These are phyloP conservation scores for Tetrastigma voinierianum DNA, from an alignment of 164 flowering plant genomes.

Conservation along the genomic window DNA sequence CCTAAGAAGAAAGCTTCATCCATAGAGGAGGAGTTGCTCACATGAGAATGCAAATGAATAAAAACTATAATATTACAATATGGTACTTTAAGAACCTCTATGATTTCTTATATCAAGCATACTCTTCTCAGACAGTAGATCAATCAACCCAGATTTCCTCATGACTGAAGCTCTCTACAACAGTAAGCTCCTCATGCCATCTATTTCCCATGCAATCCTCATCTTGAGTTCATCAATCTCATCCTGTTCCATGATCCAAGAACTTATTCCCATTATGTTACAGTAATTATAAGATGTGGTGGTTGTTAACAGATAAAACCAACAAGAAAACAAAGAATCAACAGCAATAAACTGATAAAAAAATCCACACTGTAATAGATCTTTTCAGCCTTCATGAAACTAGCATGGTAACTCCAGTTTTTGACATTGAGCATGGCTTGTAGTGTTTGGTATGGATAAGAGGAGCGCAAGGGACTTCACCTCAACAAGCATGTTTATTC, in stretches of 20 bases:
- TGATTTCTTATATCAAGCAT: conserved; percentile 10
- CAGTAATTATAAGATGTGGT: too few species aligned
- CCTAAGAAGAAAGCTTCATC: not conserved
- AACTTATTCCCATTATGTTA: too few species aligned
- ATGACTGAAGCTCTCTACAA: conserved; percentile 42
- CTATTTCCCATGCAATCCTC: conserved; percentile 37
- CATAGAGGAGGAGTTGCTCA: not conserved
- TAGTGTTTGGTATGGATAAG: too few species aligned
- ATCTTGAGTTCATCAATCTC: conserved; percentile 34
- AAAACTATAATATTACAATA: not conserved
- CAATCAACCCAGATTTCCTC: conserved; percentile 43
- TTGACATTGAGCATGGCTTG: too few species aligned
- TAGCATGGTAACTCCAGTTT: too few species aligned
- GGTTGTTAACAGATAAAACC: too few species aligned
- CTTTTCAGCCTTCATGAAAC: too few species aligned
- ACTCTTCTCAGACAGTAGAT: conserved; percentile 60
- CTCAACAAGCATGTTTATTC: too few species aligned
- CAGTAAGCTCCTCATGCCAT: conserved; percentile 37
- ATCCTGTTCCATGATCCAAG: conserved; percentile 35
- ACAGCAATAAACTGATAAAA: too few species aligned
- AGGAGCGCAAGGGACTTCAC: too few species aligned
- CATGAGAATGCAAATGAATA: not conserved
- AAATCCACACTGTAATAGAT: too few species aligned
- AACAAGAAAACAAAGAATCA: too few species aligned
- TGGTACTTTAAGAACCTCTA: not conserved